phyloP scores from a whole-genome alignment of 129 eudicot genomes.

The Helianthus tuberosus region DNA sequence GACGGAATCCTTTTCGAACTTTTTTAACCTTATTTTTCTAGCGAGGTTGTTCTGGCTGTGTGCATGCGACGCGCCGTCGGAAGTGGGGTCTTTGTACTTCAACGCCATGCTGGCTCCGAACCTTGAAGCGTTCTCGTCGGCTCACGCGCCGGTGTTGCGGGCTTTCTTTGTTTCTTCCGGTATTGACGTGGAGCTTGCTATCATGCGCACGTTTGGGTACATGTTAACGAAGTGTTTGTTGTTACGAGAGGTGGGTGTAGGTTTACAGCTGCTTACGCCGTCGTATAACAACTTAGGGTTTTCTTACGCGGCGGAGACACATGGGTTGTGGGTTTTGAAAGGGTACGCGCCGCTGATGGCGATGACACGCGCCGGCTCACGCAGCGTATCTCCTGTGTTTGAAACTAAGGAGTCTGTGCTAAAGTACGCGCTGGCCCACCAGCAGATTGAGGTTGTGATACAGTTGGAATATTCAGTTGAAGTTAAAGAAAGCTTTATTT shows the following conservation, averaged over 20 bases:
- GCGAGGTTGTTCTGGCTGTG: slow-evolving; percentile 83
- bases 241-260: slow-evolving; percentile 65
- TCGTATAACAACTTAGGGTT: slow-evolving; percentile 52
- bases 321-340: slow-evolving; percentile 79
- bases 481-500: slow-evolving; percentile 48
- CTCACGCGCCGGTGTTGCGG: slow-evolving; percentile 54
- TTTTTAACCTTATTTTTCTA: slow-evolving; percentile 66
- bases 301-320: slow-evolving; percentile 78
- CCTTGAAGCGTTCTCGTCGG: slow-evolving; percentile 53
- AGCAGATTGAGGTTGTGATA: slow-evolving; percentile 76
- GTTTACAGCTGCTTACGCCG: slow-evolving; percentile 54
- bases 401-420: slow-evolving; percentile 74
- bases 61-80: slow-evolving; percentile 74
- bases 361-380: slow-evolving; percentile 36
- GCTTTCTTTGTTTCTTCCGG: slow-evolving; percentile 66
- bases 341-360: slow-evolving; percentile 70
- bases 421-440: slow-evolving; percentile 82
- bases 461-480: slow-evolving; percentile 75
- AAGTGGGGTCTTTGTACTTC: slow-evolving; percentile 72
- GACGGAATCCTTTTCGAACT: slow-evolving; percentile 69
- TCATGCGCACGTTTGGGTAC: slow-evolving; percentile 88
- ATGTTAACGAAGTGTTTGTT: slow-evolving; percentile 79
- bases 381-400: slow-evolving; percentile 18
- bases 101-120: slow-evolving; percentile 64
- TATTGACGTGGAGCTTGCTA: slow-evolving; percentile 71